phyloP scores from a whole-genome alignment of 129 eudicot genomes.

The Tagetes patula region DNA sequence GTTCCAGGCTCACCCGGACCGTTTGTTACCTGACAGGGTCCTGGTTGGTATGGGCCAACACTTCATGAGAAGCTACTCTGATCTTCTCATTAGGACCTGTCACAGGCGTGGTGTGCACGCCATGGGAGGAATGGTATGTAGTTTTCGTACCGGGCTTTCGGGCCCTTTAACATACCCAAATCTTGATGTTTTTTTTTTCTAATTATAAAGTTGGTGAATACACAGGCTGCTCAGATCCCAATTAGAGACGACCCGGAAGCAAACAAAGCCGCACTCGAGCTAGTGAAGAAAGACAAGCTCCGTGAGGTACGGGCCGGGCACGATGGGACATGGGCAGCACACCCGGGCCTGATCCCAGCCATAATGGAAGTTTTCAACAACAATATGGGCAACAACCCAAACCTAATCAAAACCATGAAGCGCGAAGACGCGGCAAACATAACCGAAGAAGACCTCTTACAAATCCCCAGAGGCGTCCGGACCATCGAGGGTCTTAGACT shows the following conservation, averaged over 20 bases:
- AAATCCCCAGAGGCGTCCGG: conserved; percentile 70
- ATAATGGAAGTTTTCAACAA: conserved; percentile 72
- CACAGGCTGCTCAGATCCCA: conserved; percentile 95
- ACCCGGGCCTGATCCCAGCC: conserved; percentile 89
- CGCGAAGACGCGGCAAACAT: conserved; percentile 63
- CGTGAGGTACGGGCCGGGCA: conserved; percentile 89
- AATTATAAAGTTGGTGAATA: background rate
- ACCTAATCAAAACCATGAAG: conserved; percentile 62
- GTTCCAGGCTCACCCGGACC: conserved; percentile 86
- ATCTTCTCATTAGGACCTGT: conserved; percentile 84
- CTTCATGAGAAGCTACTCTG: conserved; percentile 93
- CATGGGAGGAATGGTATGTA: conserved; percentile 94
- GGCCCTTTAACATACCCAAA: background rate
- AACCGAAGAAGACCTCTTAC: conserved; percentile 73
- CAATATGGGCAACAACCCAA: conserved; percentile 59
- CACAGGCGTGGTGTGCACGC: conserved; percentile 95
- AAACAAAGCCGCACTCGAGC: conserved; percentile 73
- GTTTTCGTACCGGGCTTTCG: background rate
- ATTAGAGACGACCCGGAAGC: conserved; percentile 75
- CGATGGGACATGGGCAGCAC: conserved; percentile 98
- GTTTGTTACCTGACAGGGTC: conserved; percentile 78
- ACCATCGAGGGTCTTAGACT: conserved; percentile 90
- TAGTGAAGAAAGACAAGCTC: conserved; percentile 78
- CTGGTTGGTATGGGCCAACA: conserved; percentile 90
- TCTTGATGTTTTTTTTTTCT: too few relatives aligned